phyloP scores from a whole-genome alignment of 1,284 basidiomycete genomes.

The Lignosus rhinocerotis region DNA sequence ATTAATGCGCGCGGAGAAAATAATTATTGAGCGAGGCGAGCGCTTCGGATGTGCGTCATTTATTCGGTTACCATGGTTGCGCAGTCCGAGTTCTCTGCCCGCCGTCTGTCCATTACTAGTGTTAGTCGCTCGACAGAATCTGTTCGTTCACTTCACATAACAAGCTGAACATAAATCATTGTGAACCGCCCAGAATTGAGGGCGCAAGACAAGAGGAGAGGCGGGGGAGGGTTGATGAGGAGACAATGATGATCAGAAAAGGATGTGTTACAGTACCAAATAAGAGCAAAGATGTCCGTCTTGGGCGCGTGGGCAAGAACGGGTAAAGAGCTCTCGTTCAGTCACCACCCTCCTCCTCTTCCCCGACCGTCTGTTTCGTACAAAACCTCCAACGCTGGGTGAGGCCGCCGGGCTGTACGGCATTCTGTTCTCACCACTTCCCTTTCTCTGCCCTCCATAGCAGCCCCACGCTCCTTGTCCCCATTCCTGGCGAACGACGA shows the following conservation, averaged over 20 bases:
- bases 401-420: constrained; percentile 15
- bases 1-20: background rate
- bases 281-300: constrained; percentile 4
- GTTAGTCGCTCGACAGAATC: background rate
- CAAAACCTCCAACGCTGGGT: constrained; percentile 5
- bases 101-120: background rate
- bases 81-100: background rate
- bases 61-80: background rate
- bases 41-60: background rate
- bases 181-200: background rate
- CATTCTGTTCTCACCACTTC: constrained; percentile 10
- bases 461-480: constrained; percentile 31
- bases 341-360: background rate
- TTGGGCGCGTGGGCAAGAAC: background rate
- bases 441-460: constrained; percentile 26
- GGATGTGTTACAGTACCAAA: background rate
- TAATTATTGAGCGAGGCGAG: background rate
- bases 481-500: constrained; percentile 20
- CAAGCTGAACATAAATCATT: background rate
- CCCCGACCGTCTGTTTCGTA: constrained; percentile 4
- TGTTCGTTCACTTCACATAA: background rate
- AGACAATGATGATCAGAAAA: constrained; percentile 13
- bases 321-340: background rate
- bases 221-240: background rate
- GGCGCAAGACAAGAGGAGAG: background rate